A percentile compares a stretch with the other conserved stretches of the same genome.
Evolutionary conservation across 805 yeast species (phyloP).

Genomic region (Candida tammaniensis): DNA sequence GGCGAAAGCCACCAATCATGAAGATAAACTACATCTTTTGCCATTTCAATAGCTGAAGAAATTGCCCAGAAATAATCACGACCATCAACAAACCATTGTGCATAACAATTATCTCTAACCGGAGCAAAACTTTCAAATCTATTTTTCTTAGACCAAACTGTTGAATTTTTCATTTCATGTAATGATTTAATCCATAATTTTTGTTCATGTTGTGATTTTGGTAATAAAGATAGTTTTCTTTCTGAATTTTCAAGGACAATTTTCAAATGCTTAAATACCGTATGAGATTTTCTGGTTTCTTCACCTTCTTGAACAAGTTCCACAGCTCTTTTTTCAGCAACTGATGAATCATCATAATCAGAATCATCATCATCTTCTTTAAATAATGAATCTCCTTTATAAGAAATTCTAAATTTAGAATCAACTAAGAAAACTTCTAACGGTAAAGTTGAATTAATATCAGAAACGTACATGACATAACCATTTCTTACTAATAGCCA

Average conservation of each 20-base stretch:
- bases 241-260: constrained; percentile 70
- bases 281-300: constrained; percentile 26
- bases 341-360: constrained; percentile 43
- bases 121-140: constrained; percentile 94
- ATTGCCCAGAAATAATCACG: constrained; percentile 97
- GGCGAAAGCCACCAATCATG: constrained; percentile 99
- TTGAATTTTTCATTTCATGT: constrained; percentile 59
- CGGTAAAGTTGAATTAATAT: constrained; percentile 81
- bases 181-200: constrained; percentile 76
- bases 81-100: constrained; percentile 97
- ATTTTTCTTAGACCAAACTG: constrained; percentile 69
- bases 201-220: constrained; percentile 62
- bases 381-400: constrained; percentile 29
- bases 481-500: constrained; percentile 90
- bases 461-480: constrained; percentile 81
- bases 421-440: constrained; percentile 93
- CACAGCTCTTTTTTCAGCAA: constrained; percentile 16
- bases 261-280: constrained; percentile 51
- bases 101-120: constrained; percentile 75
- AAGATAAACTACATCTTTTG: constrained; percentile 86
- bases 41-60: constrained; percentile 88
- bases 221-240: constrained; percentile 70
- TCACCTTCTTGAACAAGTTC: constrained; percentile 18
- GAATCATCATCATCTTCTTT: constrained; percentile 37
- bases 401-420: constrained; percentile 56